Percentiles rank a stretch among this genome's conserved stretches.
phyloP scores from a whole-genome alignment of 345 rosid species.

The Hevea brasiliensis region DNA sequence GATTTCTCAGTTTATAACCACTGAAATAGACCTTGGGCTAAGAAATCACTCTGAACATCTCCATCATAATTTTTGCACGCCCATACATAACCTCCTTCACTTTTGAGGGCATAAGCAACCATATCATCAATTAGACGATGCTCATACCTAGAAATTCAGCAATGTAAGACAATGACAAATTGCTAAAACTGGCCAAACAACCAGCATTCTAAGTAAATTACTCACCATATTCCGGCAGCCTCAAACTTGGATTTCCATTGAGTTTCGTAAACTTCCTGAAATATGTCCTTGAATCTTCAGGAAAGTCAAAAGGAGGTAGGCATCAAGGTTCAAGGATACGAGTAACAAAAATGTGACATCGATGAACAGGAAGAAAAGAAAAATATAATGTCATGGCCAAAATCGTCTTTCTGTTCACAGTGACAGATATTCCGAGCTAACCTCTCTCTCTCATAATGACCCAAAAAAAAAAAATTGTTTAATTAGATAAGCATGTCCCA shows the following conservation, averaged over 20 bases:
- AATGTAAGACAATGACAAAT: constrained; percentile 10
- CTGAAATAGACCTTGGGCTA: constrained; percentile 78
- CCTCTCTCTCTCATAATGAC: not conserved
- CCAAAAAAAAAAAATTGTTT: too few species aligned
- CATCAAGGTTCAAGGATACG: constrained; percentile 4
- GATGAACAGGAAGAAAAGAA: not conserved
- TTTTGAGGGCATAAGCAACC: constrained; percentile 96
- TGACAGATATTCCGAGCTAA: not conserved
- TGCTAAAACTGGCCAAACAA: constrained; percentile 16
- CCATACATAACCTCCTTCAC: constrained; percentile 98
- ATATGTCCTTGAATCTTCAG: constrained; percentile 93
- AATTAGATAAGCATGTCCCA: too few species aligned
- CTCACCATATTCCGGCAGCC: constrained; percentile 92
- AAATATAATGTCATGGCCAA: not conserved
- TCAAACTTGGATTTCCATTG: constrained; percentile 79
- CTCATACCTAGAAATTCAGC: constrained; percentile 67
- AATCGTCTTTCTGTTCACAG: not conserved
- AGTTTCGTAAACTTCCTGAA: constrained; percentile 92
- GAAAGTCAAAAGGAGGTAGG: not conserved
- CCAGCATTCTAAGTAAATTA: constrained; percentile 11
- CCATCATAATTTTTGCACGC: too few species aligned
- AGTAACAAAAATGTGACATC: not conserved
- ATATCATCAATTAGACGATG: constrained; percentile 99
- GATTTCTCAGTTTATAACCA: not conserved
- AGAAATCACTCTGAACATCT: too few species aligned